phyloP scores from a whole-genome alignment of 2,329 filamentous ascomycete species.

The Aschersonia sp. region DNA sequence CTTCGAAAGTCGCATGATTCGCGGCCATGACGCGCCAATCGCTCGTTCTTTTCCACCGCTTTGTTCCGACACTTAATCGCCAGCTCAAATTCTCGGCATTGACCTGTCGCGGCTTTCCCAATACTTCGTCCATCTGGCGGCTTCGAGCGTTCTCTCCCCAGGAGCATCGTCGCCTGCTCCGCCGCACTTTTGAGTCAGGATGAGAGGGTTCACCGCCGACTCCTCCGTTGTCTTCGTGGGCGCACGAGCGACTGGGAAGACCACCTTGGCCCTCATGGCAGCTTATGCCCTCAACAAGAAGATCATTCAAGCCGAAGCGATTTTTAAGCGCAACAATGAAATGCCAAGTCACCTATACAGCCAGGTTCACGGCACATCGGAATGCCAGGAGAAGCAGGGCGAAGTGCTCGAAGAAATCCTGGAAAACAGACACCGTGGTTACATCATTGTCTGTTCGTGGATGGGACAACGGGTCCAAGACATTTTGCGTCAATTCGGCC shows the following conservation, averaged over 20 bases:
- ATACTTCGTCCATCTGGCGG: background rate
- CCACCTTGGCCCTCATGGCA: constrained; percentile 61
- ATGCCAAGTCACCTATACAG: constrained; percentile 49
- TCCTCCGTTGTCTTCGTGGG: constrained; percentile 61
- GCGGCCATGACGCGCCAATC: no score
- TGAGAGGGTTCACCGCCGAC: constrained; percentile 35
- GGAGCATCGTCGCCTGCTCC: constrained; percentile 10
- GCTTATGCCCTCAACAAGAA: constrained; percentile 55
- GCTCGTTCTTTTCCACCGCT: no score
- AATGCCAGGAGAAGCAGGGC: constrained; percentile 50
- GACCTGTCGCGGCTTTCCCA: constrained; percentile 2
- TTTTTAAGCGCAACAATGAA: constrained; percentile 51
- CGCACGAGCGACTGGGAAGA: constrained; percentile 61
- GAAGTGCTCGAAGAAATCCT: constrained; percentile 47
- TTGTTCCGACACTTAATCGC: no score
- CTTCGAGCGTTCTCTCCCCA: background rate
- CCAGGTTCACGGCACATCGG: constrained; percentile 42
- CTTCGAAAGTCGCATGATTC: no score
- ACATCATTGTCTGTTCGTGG: constrained; percentile 59
- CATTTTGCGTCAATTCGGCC: constrained; percentile 46
- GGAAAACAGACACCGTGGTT: constrained; percentile 39
- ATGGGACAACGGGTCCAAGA: constrained; percentile 49
- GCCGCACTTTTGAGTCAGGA: constrained; percentile 13
- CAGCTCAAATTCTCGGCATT: no score
- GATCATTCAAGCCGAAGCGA: constrained; percentile 53